Evolutionary conservation across 139 green algal species (phyloP), one percentile per base, ranked within the genome.

Genomic region (Nannochloris sp.): DNA sequence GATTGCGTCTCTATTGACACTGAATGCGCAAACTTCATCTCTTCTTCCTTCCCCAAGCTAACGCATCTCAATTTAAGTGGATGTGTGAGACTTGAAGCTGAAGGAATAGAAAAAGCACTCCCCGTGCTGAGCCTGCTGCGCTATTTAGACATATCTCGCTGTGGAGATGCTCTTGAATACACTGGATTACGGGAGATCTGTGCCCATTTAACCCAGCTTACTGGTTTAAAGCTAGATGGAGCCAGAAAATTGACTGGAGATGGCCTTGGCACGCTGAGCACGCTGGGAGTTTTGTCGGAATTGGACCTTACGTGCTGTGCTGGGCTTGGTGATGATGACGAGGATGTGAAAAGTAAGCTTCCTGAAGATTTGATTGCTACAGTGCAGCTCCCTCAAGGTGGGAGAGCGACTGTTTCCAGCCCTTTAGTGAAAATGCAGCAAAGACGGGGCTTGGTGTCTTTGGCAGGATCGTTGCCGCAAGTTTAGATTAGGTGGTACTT

Each of bases 321-420:
- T 39, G 38, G 53, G 10, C 34, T 73, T 19, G 24, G 29, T 2
- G 42, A 58, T 7, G 66, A 73, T 3, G 19, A 44, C n/a, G 12
- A 57, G 19, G 37, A 13, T n/a, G n/a, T 39, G 25, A 23, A 4
- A 2, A 35, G 7, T 23, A n/a, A 60, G 44, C 38, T 55, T 7
- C 35, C 61, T 34, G 54, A 23, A 15, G 54, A 37, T 5, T 38
- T 6, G 23, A 4, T 63, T 10, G 62, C 62, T 23, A 62, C 19
- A 36, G 25, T 71, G 24, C 64, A 71, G 54, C 36, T 71, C 25
- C 64, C 64, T 4, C 55, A 71, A 36, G 64, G 64, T 24, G 36
- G 46, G 30, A 61, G 24, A 31, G 44, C 30, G 19, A 53, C 31
- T 27, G 39, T 36, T 1, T 53, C 53, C 8, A 63, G 46, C 46